Conservation (phyloP, 2,329 filamentous ascomycete species). For the Stylonectria norvegica region DNA sequence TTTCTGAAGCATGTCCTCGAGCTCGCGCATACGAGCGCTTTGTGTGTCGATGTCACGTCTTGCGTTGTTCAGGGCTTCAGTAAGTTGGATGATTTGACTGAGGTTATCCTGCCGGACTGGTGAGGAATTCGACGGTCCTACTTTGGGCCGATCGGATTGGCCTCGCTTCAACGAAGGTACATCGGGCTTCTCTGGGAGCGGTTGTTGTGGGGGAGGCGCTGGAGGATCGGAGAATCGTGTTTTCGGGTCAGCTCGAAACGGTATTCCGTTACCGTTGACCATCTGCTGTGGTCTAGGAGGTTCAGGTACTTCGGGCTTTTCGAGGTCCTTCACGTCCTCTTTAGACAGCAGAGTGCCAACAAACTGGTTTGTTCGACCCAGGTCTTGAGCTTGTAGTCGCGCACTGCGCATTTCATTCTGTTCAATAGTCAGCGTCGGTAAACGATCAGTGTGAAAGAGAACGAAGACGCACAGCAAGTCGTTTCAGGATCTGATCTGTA, state of each 20-base stretch:
- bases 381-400: constrained; percentile 80
- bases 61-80: constrained; percentile 77
- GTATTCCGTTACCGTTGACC: constrained; percentile 49
- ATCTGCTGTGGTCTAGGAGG: constrained; percentile 44
- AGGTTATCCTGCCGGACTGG: constrained; percentile 57
- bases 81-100: constrained; percentile 78
- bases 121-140: constrained; percentile 49
- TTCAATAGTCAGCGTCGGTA: constrained; percentile 20
- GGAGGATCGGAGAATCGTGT: constrained; percentile 89
- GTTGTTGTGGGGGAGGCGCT: constrained; percentile 88
- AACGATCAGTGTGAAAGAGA: background rate
- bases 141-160: constrained; percentile 71
- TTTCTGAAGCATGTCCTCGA: constrained; percentile 69
- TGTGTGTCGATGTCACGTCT: constrained; percentile 88
- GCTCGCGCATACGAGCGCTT: constrained; percentile 70
- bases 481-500: constrained; percentile 89
- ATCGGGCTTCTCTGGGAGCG: constrained; percentile 89
- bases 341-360: constrained; percentile 72
- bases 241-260: constrained; percentile 70
- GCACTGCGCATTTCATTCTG: constrained; percentile 89
- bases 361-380: constrained; percentile 78
- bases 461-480: constrained; percentile 32
- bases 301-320: constrained; percentile 49
- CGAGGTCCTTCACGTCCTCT: constrained; percentile 59
- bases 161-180: constrained; percentile 69